Percentiles rank a stretch among this genome's conserved stretches.
Evolutionary conservation across 148 eudicot genomes (phyloP).

Genomic region (Drosera capensis): DNA sequence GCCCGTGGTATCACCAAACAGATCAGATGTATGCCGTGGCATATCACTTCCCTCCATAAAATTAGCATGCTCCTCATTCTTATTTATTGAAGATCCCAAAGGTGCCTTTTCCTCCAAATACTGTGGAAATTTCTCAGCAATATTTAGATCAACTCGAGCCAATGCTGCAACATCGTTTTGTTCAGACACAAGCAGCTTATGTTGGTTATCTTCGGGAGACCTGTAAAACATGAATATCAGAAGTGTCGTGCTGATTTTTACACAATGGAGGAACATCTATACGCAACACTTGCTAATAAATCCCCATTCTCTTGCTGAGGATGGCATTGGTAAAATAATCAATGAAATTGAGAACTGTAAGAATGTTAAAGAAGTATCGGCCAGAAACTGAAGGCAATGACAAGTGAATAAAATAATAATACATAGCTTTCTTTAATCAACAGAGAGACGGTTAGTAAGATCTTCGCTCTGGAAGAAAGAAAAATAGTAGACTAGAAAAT

Average conservation of each 20-base stretch:
- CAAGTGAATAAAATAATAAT: no score
- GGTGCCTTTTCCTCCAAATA: constrained; percentile 31
- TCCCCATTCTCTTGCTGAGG: background rate
- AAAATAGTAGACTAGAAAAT: no score
- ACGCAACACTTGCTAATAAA: background rate
- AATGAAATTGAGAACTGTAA: no score
- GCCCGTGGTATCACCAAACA: constrained; percentile 47
- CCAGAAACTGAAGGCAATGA: no score
- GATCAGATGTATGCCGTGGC: constrained; percentile 33
- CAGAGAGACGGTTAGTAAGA: no score
- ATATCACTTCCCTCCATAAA: constrained; percentile 33
- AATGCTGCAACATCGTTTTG: constrained; percentile 21
- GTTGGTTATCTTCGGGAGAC: constrained; percentile 45
- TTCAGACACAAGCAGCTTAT: constrained; percentile 21
- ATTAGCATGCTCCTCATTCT: constrained; percentile 29
- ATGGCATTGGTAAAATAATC: no score
- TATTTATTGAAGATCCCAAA: constrained; percentile 19
- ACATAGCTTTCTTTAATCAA: no score
- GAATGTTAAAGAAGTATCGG: no score
- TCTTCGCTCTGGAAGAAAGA: no score
- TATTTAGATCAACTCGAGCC: constrained; percentile 14
- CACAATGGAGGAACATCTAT: background rate
- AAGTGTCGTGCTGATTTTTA: background rate
- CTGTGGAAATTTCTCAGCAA: constrained; percentile 17
- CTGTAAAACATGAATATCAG: constrained; percentile 22